These are phyloP conservation scores for Saitozyma sp. DNA, from an alignment of 768 basidiomycete genomes.

Conservation along the genomic window DNA sequence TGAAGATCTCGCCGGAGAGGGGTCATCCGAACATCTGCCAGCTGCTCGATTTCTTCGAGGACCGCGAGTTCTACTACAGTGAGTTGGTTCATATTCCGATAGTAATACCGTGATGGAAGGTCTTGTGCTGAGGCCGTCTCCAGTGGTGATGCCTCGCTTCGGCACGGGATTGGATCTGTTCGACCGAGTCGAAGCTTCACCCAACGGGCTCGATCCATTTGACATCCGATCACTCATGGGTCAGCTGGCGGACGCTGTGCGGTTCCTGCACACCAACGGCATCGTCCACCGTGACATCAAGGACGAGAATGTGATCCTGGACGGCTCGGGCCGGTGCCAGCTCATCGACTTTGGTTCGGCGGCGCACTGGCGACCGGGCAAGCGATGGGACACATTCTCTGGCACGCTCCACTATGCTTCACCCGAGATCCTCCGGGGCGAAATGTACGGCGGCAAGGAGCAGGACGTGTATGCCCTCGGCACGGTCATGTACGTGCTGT, in stretches of 20 bases:
- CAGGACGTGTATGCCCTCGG: conserved; percentile 99
- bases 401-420: conserved; percentile 78
- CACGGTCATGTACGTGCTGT: conserved; percentile 91
- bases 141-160: conserved; percentile 69
- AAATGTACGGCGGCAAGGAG: conserved; percentile 91
- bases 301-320: conserved; percentile 74
- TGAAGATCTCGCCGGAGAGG: conserved; percentile 49
- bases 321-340: conserved; percentile 74
- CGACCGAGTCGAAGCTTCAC: conserved; percentile 87
- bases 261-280: conserved; percentile 84
- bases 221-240: conserved; percentile 81
- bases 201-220: conserved; percentile 74
- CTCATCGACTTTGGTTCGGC: conserved; percentile 94
- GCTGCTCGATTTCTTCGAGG: conserved; percentile 94
- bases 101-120: too few relatives aligned
- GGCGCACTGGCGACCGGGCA: conserved; percentile 55
- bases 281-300: conserved; percentile 99
- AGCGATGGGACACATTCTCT: conserved; percentile 56
- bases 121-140: not conserved
- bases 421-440: conserved; percentile 92
- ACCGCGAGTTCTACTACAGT: conserved; percentile 88
- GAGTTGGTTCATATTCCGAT: conserved; percentile 24
- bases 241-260: conserved; percentile 86
- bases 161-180: conserved; percentile 76
- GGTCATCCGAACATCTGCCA: conserved; percentile 96